These are phyloP conservation scores for Solanum chilense DNA, from an alignment of 257 asterid genomes.

Conservation along the genomic window DNA sequence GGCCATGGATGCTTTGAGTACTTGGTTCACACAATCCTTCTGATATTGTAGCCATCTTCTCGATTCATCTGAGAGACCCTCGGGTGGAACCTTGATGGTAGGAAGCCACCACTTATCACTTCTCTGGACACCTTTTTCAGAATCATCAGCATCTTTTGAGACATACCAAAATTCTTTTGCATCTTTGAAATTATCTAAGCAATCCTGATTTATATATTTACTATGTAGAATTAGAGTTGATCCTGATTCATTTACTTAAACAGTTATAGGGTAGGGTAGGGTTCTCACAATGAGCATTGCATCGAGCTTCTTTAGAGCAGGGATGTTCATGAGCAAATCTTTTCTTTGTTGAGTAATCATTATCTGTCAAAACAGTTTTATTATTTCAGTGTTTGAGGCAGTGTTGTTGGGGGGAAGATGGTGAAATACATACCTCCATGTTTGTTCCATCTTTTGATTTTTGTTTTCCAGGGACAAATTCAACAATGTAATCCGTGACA, in stretches of 20 bases:
- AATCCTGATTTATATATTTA: conserved; percentile 22
- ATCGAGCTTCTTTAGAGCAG: conserved; percentile 80
- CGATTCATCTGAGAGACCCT: conserved; percentile 60
- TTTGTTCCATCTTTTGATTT: conserved; percentile 45
- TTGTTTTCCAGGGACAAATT: conserved; percentile 40
- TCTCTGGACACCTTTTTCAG: conserved; percentile 54
- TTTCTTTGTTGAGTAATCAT: conserved; percentile 71
- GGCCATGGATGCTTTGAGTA: conserved; percentile 79
- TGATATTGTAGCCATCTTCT: conserved; percentile 47
- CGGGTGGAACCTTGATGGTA: conserved; percentile 61
- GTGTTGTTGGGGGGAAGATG: background rate
- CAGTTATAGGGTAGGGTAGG: background rate
- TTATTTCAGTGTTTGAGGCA: background rate
- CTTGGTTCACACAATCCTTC: conserved; percentile 74
- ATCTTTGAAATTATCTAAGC: conserved; percentile 48
- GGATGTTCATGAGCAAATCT: conserved; percentile 61
- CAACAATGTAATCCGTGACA: conserved; percentile 49
- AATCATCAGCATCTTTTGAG: conserved; percentile 55
- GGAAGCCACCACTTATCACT: conserved; percentile 91
- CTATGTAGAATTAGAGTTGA: background rate
- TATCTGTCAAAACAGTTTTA: conserved; percentile 22
- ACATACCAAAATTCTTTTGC: conserved; percentile 65
- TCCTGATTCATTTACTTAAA: background rate
- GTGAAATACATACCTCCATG: conserved; percentile 33
- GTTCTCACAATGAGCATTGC: conserved; percentile 60